Percentiles rank a stretch among this genome's conserved stretches.
These are phyloP conservation scores for Heritiera fomes DNA, from an alignment of 345 rosid species.

Conservation along the genomic window DNA sequence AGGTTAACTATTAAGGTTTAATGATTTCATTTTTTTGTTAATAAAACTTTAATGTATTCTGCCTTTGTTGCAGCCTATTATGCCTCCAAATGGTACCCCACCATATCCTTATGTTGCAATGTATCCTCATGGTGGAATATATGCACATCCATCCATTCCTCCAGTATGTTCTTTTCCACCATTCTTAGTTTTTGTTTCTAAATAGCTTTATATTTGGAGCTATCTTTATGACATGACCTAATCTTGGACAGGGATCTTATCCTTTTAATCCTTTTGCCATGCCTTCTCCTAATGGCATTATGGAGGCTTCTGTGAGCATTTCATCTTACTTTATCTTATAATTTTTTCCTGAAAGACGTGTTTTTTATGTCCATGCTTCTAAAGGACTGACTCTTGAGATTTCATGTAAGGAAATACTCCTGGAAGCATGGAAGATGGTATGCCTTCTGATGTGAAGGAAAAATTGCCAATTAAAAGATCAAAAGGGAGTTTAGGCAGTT, in stretches of 20 bases:
- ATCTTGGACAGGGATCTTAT: not conserved
- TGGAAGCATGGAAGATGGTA: conserved; percentile 21
- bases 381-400: too few relatives aligned
- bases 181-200: conserved; percentile 18
- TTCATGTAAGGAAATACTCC: too few relatives aligned
- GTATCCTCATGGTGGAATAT: conserved; percentile 98
- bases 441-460: conserved; percentile 81
- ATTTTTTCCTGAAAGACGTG: too few relatives aligned
- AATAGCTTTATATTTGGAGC: conserved; percentile 14
- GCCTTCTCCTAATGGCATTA: too few relatives aligned
- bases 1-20: too few relatives aligned
- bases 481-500: conserved; percentile 18
- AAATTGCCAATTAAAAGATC: conserved; percentile 97
- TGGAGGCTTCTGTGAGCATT: too few relatives aligned
- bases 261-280: too few relatives aligned
- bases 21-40: too few relatives aligned
- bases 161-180: conserved; percentile 55
- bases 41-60: too few relatives aligned
- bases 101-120: conserved; percentile 97
- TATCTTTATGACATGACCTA: conserved; percentile 12
- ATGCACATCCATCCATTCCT: conserved; percentile 91
- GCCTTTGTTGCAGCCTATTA: too few relatives aligned
- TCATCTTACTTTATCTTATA: conserved; percentile 28
- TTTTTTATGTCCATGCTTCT: too few relatives aligned
- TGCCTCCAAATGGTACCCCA: conserved; percentile 14